Conservation (phyloP, 2,329 filamentous ascomycete genomes). For the Fusarium sp. region DNA sequence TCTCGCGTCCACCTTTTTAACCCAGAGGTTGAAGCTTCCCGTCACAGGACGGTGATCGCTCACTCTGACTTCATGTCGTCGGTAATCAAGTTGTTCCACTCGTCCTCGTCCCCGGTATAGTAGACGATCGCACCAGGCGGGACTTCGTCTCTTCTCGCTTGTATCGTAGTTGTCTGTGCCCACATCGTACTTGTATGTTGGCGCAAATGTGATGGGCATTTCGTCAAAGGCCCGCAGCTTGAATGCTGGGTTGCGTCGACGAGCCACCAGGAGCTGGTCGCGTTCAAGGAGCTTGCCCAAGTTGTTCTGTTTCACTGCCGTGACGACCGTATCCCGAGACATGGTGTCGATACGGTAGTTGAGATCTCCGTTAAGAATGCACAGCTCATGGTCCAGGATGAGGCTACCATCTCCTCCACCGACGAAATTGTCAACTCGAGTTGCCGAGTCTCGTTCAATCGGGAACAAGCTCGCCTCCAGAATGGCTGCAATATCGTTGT, state of each 20-base stretch:
- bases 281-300: slow-evolving; percentile 86
- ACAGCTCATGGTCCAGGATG: slow-evolving; percentile 98
- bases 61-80: slow-evolving; percentile 84
- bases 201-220: slow-evolving; percentile 86
- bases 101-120: slow-evolving; percentile 83
- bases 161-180: slow-evolving; percentile 93
- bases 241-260: slow-evolving; percentile 88
- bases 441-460: slow-evolving; percentile 69
- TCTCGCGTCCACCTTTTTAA: slow-evolving; percentile 80
- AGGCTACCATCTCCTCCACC: slow-evolving; percentile 94
- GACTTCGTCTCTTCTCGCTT: slow-evolving; percentile 91
- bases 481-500: slow-evolving; percentile 91
- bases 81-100: slow-evolving; percentile 87
- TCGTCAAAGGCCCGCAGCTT: slow-evolving; percentile 90
- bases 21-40: slow-evolving; percentile 78
- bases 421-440: slow-evolving; percentile 78
- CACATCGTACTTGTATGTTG: slow-evolving; percentile 98
- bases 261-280: slow-evolving; percentile 89
- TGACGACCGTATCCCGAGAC: slow-evolving; percentile 90
- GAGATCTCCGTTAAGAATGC: slow-evolving; percentile 91
- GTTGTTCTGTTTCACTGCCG: slow-evolving; percentile 81
- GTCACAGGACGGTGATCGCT: slow-evolving; percentile 95
- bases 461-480: slow-evolving; percentile 82
- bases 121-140: slow-evolving; percentile 95
- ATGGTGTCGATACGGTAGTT: slow-evolving; percentile 99